Base-by-base conservation (phyloP, 2,329 filamentous ascomycete genomes). In the Ceratocystis smalleyi region DNA sequence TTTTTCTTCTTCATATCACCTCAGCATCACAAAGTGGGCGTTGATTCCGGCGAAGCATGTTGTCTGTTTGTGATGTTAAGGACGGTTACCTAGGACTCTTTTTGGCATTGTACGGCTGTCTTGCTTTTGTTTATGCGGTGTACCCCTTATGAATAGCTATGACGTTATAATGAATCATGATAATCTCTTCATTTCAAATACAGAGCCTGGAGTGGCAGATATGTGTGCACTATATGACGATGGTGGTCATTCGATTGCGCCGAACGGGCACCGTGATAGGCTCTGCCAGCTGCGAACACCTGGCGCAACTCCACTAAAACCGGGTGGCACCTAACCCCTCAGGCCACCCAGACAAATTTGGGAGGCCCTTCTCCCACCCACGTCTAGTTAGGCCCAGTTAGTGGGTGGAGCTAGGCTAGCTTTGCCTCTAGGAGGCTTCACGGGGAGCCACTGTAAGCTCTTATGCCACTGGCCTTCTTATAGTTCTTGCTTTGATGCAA, bases 291-390 rank as follows among this genome's bases (percentile, higher is more conserved):
- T 35, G 54, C 15, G 17, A 10, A 7, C 54, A 57, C 15, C 54
- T 57, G 54, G 5, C 51, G 30, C 24, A 4, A 15, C 51, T 12
- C 19, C 12, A 10, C 19, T 61, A 43, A 30, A 30, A 43, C 4
- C 32, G 43, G 43, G 19, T 47, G 40, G 19, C 59, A 61, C 43
- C 59, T 49, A 27, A 35, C 43, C 5, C 10, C 22, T 45, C 43
- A 61, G 59, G 59, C 59, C 24, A 47, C 43, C 30, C 54, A 57
- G 54, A 15, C 54, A 32, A 30, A 32, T 57, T 57, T 49, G n/a
- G 19, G 19, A 15, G 12, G 8, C 22, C 47, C 47, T 15, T 24
- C 22, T n/a, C 47, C 47, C 22, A 49, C 47, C 47, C 22, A 49
- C 47, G 47, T 40, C 35, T 40, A 40, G 35, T 49, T 49, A 49